Base-by-base conservation (phyloP, 345 rosid species). In the Pistacia atlantica region DNA sequence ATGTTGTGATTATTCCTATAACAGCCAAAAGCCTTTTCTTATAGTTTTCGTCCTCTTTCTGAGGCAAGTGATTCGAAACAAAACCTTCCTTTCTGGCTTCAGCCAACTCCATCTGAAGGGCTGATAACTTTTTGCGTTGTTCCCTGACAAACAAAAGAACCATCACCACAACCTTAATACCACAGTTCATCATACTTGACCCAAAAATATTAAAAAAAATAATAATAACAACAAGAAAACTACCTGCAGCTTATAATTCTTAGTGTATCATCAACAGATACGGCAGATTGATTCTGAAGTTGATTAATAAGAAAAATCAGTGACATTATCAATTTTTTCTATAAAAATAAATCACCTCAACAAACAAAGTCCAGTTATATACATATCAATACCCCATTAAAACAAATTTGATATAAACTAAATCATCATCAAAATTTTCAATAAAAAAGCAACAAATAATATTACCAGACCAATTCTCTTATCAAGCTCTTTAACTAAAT, bases 191-290 rank as follows among this genome's bases (percentile, higher is more conserved):
- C 67, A 56, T 65, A 78, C 48, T 31, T 28, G 5, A 65, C 18
- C 59, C 4, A 48, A 42, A 42, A 42, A 42, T 6, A 42, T 42
- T 5, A 42, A 42, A 42, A 54, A 16, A 8, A 12, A 48, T 35
- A 78, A 60, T 35, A 71, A 49, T 28, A 9, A 68, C 1, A 46
- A 58, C 31, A 12, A 16, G 9, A 52, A 63, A 46, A 4, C 65
- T 77, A 86, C 92, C 89, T 85, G 89, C 85, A 89, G 48, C 71
- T 45, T 76, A 85, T 84, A 7, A 89, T 73, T 84, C 85, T 89
- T 37, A 87, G 75, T 0, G 89, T 85, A 60, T 82, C 92, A 28
- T 84, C 88, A 55, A 87, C 89, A 62, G 90, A 85, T 25, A 87
- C 20, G 22, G 82, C 70, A 79, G 91, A 77, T 22, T 80, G 60